These are phyloP conservation scores for Exophiala sideris DNA, from an alignment of 2,329 filamentous ascomycete species.

Conservation along the genomic window DNA sequence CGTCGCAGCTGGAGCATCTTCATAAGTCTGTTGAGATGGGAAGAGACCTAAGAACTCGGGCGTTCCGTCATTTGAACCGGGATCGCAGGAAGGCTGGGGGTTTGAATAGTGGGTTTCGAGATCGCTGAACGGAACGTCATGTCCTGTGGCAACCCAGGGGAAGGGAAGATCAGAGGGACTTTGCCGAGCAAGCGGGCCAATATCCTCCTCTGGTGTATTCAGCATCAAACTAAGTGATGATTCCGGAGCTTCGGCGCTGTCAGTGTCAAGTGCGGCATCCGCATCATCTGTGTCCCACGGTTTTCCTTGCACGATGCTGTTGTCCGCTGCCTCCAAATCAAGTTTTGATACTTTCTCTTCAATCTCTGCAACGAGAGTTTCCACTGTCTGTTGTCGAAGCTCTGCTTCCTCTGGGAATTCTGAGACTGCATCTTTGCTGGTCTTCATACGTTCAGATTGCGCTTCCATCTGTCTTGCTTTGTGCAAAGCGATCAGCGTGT, in stretches of 20 bases:
- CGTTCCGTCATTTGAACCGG: no score
- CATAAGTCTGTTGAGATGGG: no score
- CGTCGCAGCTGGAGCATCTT: no score
- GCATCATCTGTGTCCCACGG: slow-evolving; percentile 1
- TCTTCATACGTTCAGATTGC: neutral
- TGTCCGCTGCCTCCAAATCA: neutral
- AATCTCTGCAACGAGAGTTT: neutral
- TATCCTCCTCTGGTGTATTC: no score
- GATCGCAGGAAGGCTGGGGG: no score
- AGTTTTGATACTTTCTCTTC: neutral
- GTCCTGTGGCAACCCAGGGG: no score
- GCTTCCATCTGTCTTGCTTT: neutral
- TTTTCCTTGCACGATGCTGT: neutral
- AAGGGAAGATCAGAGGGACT: no score
- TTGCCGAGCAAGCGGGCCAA: no score
- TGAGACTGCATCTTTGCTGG: neutral
- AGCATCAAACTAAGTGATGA: no score
- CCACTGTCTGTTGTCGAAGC: neutral
- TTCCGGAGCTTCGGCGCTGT: neutral
- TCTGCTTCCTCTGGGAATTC: neutral
- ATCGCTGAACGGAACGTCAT: no score
- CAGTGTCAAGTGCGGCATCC: neutral
- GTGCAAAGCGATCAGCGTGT: neutral
- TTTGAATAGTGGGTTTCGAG: no score
- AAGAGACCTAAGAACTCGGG: no score